phyloP scores from a whole-genome alignment of 140 eudicot species.

The Oenanthe javanica region DNA sequence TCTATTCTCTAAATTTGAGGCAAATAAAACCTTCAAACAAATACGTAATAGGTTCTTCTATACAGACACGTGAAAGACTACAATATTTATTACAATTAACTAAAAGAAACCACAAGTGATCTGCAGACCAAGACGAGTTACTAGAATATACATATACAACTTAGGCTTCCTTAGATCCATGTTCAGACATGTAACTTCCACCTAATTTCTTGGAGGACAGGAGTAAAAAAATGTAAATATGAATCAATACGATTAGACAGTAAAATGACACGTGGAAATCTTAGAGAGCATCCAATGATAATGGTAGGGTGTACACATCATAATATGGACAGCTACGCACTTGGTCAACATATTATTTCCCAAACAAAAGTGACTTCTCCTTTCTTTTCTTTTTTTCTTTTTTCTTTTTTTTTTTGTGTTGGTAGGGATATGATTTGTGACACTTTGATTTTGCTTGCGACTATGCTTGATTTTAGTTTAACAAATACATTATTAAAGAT shows the following conservation, averaged over 20 bases:
- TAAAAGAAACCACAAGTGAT: not conserved
- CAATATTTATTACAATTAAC: not conserved
- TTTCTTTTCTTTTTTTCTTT: not conserved
- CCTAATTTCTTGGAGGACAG: no score
- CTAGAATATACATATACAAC: no score
- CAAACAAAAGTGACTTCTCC: not conserved
- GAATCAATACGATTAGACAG: no score
- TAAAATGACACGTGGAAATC: slow-evolving; percentile 9
- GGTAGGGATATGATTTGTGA: not conserved
- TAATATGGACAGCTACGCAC: not conserved
- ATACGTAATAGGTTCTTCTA: not conserved
- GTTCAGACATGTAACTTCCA: no score
- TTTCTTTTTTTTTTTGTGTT: no score
- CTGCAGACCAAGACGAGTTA: no score
- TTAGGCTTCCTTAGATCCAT: no score
- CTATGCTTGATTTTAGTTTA: no score
- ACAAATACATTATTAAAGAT: no score
- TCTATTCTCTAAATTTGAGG: slow-evolving; percentile 51
- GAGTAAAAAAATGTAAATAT: no score
- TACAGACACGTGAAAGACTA: not conserved
- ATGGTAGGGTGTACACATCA: not conserved
- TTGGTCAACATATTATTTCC: not conserved
- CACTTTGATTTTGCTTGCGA: not conserved
- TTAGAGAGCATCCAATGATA: slow-evolving; percentile 1
- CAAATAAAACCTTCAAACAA: not conserved